Evolutionary conservation across 805 yeast species (phyloP), one percentile per base, ranked within the genome.

Genomic region (Candida schatavii): DNA sequence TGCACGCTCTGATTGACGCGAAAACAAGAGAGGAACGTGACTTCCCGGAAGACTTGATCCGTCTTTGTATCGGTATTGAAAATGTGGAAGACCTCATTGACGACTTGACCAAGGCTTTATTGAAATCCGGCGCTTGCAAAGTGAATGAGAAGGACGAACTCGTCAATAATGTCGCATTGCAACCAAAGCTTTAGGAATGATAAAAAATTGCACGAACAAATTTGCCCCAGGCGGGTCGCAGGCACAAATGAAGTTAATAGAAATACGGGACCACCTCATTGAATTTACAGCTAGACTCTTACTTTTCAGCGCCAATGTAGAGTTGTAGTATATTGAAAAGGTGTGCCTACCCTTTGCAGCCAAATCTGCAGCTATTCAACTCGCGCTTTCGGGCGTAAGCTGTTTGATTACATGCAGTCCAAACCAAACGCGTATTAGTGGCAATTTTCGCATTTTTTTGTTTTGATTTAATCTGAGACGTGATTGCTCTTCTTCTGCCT

Each of bases 1-100:
- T 96, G 5, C 98, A 90, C 59, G 97, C 97, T n/a, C 84, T 96
- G 2, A 90, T 90, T 47, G 96, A 89, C 52, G 84, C 89, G 20
- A 80, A 86, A 56, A 82, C 88, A 3, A 80, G 97, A 62, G 82
- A 81, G 37, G 95, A 85, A 61, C 80, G 98, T 61, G 88, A 82
- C 35, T 81, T 90, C 66, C 96, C 97, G 2, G 97, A 90, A 63
- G 97, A 91, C 59, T 72, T 90, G 56, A 81, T 90, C 52, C 76
- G 98, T 55, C 74, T 90, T 42, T 90, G 97, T 60, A 83, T 90
- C 39, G 98, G 98, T 45, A 90, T 90, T 47, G 98, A 90, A 60
- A 81, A 83, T 58, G 68, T 76, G 30, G 83, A 79, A 45, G 98
- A 90, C 59, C 72, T 90, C 58, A 83, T 88, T 38, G 80, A 70